Evolutionary conservation across 2,329 filamentous ascomycete genomes (phyloP).

Genomic region (Endocalyx cinctus): DNA sequence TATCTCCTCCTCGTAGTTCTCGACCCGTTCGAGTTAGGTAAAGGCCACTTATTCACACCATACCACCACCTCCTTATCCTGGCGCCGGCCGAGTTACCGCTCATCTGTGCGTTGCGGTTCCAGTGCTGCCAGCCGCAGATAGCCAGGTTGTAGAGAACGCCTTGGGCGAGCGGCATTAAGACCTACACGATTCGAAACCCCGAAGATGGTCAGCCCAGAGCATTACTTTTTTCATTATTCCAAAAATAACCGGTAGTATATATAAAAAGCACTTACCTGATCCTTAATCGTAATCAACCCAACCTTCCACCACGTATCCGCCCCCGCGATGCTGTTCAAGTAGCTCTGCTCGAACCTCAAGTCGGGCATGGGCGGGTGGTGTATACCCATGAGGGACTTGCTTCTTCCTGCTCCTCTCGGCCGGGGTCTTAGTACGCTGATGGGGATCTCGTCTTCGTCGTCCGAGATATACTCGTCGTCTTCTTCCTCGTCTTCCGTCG

Average conservation of each 20-base stretch:
- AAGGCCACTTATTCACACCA: constrained; percentile 82
- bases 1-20: neutral
- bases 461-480: constrained; percentile 43
- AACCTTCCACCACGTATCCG: constrained; percentile 75
- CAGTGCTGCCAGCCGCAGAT: constrained; percentile 85
- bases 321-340: constrained; percentile 77
- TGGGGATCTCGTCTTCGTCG: constrained; percentile 64
- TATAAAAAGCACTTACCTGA: too few relatives aligned
- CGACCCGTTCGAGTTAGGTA: constrained; percentile 39
- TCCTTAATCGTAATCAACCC: constrained; percentile 82
- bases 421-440: constrained; percentile 55
- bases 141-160: constrained; percentile 80
- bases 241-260: too few relatives aligned
- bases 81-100: constrained; percentile 72
- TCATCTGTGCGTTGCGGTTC: constrained; percentile 75
- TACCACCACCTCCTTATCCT: constrained; percentile 90
- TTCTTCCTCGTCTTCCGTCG: neutral
- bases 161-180: constrained; percentile 81
- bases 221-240: too few relatives aligned
- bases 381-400: too few relatives aligned
- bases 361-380: constrained; percentile 69
- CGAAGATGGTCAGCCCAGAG: too few relatives aligned
- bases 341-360: constrained; percentile 98
- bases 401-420: constrained; percentile 29
- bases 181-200: too few relatives aligned